A percentile compares a stretch with the other conserved stretches of the same genome.
Conservation (phyloP, 2,329 filamentous ascomycete genomes). For the Chaetomiaceae sp. region DNA sequence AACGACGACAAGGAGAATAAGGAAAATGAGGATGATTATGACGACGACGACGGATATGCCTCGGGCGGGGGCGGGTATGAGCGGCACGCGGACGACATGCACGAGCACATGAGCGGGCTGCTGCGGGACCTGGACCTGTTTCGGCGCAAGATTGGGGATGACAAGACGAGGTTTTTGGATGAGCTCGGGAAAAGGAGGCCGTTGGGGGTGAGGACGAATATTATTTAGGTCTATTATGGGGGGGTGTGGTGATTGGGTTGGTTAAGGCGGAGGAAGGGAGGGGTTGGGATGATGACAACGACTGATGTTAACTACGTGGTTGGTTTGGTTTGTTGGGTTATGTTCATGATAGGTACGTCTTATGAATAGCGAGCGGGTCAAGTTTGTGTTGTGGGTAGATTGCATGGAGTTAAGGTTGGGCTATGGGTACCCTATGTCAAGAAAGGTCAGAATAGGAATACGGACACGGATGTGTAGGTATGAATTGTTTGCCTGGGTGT, state of each 20-base stretch:
- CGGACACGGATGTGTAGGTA: neutral
- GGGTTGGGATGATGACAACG: neutral
- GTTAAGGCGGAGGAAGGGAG: conserved; percentile 4
- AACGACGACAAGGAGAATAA: conserved; percentile 29
- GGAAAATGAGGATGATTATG: conserved; percentile 28
- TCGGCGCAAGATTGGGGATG: conserved; percentile 80
- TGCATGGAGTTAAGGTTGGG: neutral
- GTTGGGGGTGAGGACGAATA: conserved; percentile 42
- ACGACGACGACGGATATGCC: conserved; percentile 40
- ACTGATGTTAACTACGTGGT: neutral
- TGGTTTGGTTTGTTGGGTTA: neutral
- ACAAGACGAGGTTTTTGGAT: conserved; percentile 68
- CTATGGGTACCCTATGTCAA: neutral
- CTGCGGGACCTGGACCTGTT: conserved; percentile 76
- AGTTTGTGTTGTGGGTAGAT: neutral
- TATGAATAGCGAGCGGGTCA: neutral
- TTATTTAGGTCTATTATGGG: too few relatives aligned
- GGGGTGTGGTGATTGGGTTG: neutral
- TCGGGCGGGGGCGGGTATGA: conserved; percentile 34
- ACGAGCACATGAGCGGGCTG: conserved; percentile 80
- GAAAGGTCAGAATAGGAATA: neutral
- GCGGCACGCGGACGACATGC: conserved; percentile 60
- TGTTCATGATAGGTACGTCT: neutral
- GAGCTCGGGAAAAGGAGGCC: conserved; percentile 52
- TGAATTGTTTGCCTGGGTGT: too few relatives aligned